Base-by-base conservation (phyloP, 371 early-diverging fungal genomes). In the Syncephalastrum contaminatum region DNA sequence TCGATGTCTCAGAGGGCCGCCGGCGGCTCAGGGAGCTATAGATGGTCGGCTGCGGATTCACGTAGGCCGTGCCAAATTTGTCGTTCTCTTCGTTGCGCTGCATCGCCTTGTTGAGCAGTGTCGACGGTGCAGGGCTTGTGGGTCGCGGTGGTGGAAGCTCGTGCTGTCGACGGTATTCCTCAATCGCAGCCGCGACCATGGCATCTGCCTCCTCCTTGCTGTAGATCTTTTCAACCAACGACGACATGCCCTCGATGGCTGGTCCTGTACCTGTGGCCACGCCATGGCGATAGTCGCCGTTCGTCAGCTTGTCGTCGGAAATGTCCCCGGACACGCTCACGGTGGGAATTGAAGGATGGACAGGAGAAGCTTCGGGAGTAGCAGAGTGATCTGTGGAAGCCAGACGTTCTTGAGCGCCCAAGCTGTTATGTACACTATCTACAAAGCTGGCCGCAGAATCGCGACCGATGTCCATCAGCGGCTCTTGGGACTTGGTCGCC, bases 121-220 rank as follows among this genome's bases (percentile, higher is more conserved):
- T 57, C 4, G 58, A 48, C 19, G 72, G 69, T 14, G 69, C 69
- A 42, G 63, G 68, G 30, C 63, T 72, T 0, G 61, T 49, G 25
- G 69, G 72, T 40, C 69, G 61, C 27, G 53, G 47, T 15, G 69
- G 72, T 1, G 60, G 47, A 47, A 56, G 39, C 13, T 60, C 54
- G 58, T 51, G 22, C 39, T 58, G 51, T 16, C 44, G 30, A 10
- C 43, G 51, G 14, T 51, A 43, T 6, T 51, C 30, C 19, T 58
- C 30, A 8, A 59, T 43, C 1, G 59, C 59, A 25, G 30, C 53
- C 12, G 45, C 48, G 5, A 59, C 54, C 53, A 59, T 53, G 1
- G 54, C 59, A 48, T 59, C 59, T 6, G 53, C 59, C 15, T 59
- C 59, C 12, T 30, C 51, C 20, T 51, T 30, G 51, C 51, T 51